Percentiles rank a stretch among this genome's conserved stretches.
Conservation (phyloP, 164 flowering plant genomes). For the Platanus orientalis region DNA sequence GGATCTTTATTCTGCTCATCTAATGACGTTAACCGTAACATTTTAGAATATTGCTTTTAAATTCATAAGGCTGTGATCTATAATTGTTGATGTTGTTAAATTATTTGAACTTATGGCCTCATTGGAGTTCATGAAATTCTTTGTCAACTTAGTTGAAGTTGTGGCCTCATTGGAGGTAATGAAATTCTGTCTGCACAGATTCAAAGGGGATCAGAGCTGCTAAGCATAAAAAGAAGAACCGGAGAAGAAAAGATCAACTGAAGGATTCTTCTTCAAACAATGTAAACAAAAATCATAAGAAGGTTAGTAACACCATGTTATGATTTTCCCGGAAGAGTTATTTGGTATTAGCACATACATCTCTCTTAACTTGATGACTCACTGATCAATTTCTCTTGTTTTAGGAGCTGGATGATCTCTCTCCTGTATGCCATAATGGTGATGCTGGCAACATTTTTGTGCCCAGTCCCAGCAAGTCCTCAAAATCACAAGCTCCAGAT, state of each 20-base stretch:
- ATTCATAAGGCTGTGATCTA: too few relatives aligned
- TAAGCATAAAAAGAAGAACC: constrained; percentile 77
- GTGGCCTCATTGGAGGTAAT: not conserved
- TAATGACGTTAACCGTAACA: too few relatives aligned
- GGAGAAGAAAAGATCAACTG: constrained; percentile 66
- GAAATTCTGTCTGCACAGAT: constrained; percentile 34
- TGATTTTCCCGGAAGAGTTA: not conserved
- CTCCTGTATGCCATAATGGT: constrained; percentile 23
- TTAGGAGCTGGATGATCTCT: constrained; percentile 39
- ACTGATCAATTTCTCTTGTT: constrained; percentile 3
- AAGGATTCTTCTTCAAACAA: constrained; percentile 39
- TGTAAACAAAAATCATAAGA: constrained; percentile 19
- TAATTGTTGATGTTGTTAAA: too few relatives aligned
- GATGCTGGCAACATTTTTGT: constrained; percentile 14
- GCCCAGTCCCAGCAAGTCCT: constrained; percentile 28
- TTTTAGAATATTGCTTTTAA: too few relatives aligned
- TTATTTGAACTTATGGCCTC: too few relatives aligned
- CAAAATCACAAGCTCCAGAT: constrained; percentile 30
- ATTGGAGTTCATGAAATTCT: not conserved
- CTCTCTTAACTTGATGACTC: not conserved
- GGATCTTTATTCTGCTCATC: too few relatives aligned
- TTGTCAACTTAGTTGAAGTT: too few relatives aligned
- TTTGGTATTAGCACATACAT: not conserved
- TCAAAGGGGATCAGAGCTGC: constrained; percentile 44
- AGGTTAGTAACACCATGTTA: constrained; percentile 25